A percentile compares a stretch with the other conserved stretches of the same genome.
Conservation (phyloP, 2,329 filamentous ascomycete genomes). For the Thelonectria olida region DNA sequence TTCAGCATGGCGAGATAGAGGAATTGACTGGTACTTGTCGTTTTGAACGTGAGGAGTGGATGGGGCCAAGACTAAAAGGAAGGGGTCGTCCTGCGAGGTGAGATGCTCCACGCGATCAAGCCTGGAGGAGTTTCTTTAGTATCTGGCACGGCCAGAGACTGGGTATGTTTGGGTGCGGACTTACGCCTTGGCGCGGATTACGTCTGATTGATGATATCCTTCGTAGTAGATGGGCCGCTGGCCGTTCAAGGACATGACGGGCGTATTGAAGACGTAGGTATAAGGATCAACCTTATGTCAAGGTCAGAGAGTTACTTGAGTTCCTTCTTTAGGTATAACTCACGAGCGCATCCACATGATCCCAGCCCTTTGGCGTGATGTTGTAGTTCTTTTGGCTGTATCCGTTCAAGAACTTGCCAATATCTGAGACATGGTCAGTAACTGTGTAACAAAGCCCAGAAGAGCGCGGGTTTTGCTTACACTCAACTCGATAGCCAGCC, state of each 20-base stretch:
- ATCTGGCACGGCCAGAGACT: neutral
- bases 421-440: neutral
- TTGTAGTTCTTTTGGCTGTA: slow-evolving; percentile 20
- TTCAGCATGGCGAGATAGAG: neutral
- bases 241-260: slow-evolving; percentile 25
- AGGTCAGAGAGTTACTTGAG: too few relatives aligned
- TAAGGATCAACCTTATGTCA: slow-evolving; percentile 23
- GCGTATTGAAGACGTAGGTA: slow-evolving; percentile 14
- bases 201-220: slow-evolving; percentile 21
- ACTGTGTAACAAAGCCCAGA: neutral
- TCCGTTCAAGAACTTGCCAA: slow-evolving; percentile 29
- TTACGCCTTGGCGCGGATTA: slow-evolving; percentile 22
- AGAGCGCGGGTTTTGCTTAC: neutral
- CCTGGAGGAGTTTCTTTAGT: neutral
- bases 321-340: too few relatives aligned
- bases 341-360: slow-evolving; percentile 8
- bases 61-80: neutral
- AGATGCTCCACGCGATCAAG: neutral
- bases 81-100: neutral
- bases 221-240: slow-evolving; percentile 8
- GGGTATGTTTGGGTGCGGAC: neutral
- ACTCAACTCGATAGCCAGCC: slow-evolving; percentile 28
- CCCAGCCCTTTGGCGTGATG: slow-evolving; percentile 19
- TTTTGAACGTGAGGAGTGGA: slow-evolving; percentile 3
- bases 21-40: neutral